phyloP scores from a whole-genome alignment of 768 basidiomycete genomes.

The Agrocybe chaxingu region DNA sequence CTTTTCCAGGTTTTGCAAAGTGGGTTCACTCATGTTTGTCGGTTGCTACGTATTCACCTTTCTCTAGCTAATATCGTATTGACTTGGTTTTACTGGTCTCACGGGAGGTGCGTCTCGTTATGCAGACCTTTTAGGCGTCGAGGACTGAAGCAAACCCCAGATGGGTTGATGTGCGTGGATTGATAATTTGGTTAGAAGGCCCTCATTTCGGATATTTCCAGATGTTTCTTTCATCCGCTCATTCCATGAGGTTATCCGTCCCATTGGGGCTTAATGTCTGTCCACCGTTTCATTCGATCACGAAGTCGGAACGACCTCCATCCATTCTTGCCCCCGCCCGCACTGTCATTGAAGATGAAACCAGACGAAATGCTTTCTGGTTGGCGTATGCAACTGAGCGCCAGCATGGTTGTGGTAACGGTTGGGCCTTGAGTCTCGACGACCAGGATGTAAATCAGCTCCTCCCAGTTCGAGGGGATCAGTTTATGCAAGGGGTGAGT shows the following conservation, averaged over 20 bases:
- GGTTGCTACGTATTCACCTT: not conserved
- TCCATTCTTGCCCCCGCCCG: slow-evolving; percentile 59
- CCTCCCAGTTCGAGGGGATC: slow-evolving; percentile 58
- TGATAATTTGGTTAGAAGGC: not conserved
- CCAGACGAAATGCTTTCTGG: slow-evolving; percentile 72
- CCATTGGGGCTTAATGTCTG: slow-evolving; percentile 72
- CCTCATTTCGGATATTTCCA: slow-evolving; percentile 20
- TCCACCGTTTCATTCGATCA: slow-evolving; percentile 62
- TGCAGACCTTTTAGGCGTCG: not conserved
- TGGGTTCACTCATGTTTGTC: slow-evolving; percentile 17
- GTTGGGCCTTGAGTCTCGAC: slow-evolving; percentile 69
- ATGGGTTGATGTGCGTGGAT: slow-evolving; percentile 64
- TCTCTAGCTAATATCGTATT: slow-evolving; percentile 56
- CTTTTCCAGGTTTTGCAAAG: slow-evolving; percentile 64
- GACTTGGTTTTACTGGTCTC: slow-evolving; percentile 73
- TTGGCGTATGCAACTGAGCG: slow-evolving; percentile 68
- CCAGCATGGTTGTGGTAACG: slow-evolving; percentile 63
- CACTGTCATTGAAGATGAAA: slow-evolving; percentile 67
- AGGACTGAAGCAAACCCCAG: slow-evolving; percentile 26
- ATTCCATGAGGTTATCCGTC: slow-evolving; percentile 53
- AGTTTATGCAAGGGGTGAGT: slow-evolving; percentile 61
- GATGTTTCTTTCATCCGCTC: slow-evolving; percentile 60
- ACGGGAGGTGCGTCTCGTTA: slow-evolving; percentile 51
- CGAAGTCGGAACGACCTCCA: slow-evolving; percentile 52
- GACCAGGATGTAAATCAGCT: slow-evolving; percentile 73